phyloP scores from a whole-genome alignment of 768 basidiomycete species.

The Leccinum barrowsii region DNA sequence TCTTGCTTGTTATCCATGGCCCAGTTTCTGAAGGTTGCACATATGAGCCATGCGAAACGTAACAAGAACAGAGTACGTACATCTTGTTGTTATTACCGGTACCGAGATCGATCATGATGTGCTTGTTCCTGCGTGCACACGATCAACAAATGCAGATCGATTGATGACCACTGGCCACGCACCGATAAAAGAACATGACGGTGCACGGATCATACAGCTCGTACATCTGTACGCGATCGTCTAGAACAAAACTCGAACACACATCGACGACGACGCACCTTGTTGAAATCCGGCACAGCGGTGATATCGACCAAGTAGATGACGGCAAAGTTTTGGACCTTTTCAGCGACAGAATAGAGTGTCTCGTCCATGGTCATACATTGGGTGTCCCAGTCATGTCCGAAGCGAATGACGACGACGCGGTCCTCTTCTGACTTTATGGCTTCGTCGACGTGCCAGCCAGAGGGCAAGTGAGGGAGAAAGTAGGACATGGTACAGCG shows the following conservation, averaged over 20 bases:
- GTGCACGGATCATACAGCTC: constrained; percentile 97
- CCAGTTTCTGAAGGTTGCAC: constrained; percentile 75
- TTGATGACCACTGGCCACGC: constrained; percentile 21
- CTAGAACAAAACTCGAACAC: not conserved
- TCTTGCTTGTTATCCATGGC: constrained; percentile 99
- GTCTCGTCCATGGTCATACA: constrained; percentile 99
- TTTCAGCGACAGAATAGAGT: constrained; percentile 86
- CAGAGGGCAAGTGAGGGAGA: constrained; percentile 82
- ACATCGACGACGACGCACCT: constrained; percentile 45
- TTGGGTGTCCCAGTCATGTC: constrained; percentile 88
- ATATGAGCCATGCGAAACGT: not conserved
- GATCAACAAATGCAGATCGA: not conserved
- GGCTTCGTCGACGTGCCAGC: constrained; percentile 99
- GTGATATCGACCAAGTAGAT: constrained; percentile 96
- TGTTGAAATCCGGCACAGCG: constrained; percentile 97
- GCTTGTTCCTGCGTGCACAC: constrained; percentile 70
- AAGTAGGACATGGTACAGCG: constrained; percentile 72
- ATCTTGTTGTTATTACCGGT: constrained; percentile 99
- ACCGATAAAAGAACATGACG: constrained; percentile 99
- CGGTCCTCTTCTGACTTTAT: constrained; percentile 98
- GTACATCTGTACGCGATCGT: constrained; percentile 73
- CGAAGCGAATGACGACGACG: constrained; percentile 91
- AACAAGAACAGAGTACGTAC: constrained; percentile 42
- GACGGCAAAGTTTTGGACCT: constrained; percentile 98
- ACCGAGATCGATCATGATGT: constrained; percentile 99